Percentiles rank a stretch among this genome's conserved stretches.
Evolutionary conservation across 306 rosid species (phyloP).

Genomic region (Morella rubra): DNA sequence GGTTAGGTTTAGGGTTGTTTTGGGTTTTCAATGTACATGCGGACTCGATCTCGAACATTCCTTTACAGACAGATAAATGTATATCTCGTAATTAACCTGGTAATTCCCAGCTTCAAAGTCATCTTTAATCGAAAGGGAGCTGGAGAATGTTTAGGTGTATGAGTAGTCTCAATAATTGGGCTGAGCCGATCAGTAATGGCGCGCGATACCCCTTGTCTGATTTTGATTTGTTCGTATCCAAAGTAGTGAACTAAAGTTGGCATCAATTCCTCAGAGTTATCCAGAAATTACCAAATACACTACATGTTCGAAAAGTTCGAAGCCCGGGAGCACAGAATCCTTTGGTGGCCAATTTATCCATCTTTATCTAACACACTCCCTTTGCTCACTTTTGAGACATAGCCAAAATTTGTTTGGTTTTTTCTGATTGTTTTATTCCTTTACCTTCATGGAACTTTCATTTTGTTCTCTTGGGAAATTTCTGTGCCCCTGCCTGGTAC

Average conservation of each 20-base stretch:
- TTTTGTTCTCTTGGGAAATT: slow-evolving; percentile 17
- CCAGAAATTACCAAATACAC: slow-evolving; percentile 21
- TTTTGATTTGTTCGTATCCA: slow-evolving; percentile 40
- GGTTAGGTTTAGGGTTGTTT: no score
- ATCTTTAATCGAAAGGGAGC: no score
- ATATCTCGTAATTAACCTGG: no score
- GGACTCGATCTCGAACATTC: no score
- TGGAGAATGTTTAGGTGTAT: no score
- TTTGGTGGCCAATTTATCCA: slow-evolving; percentile 4
- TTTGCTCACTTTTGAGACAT: slow-evolving; percentile 12
- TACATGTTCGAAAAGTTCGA: background rate
- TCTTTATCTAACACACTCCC: background rate
- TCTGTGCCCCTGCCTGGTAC: background rate
- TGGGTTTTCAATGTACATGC: background rate
- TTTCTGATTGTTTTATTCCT: slow-evolving; percentile 13
- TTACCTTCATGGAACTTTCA: slow-evolving; percentile 44
- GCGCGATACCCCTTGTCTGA: slow-evolving; percentile 40
- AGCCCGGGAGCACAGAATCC: background rate
- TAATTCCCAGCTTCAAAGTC: no score
- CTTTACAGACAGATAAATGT: no score
- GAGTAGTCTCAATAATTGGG: background rate
- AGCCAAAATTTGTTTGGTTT: slow-evolving; percentile 32
- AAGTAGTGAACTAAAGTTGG: slow-evolving; percentile 29
- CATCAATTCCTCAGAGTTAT: slow-evolving; percentile 18
- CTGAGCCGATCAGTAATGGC: slow-evolving; percentile 17